Evolutionary conservation across 345 rosid species (phyloP).

Genomic region (Ricinus communis): DNA sequence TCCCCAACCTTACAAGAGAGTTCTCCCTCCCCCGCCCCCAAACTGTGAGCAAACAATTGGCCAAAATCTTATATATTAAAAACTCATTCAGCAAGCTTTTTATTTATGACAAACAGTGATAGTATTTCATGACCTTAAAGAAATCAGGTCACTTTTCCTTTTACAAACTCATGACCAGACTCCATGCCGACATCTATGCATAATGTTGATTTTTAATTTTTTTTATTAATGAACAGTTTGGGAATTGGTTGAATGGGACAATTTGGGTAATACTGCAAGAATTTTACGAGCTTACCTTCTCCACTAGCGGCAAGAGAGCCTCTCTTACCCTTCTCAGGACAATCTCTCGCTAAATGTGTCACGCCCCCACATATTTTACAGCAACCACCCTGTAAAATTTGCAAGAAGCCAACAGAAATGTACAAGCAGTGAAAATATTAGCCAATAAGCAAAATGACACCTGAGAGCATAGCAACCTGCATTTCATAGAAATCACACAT

Average conservation of each 20-base stretch:
- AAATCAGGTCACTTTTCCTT: neutral
- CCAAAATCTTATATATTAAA: neutral
- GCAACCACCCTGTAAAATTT: slow-evolving; percentile 67
- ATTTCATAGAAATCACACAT: neutral
- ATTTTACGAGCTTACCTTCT: slow-evolving; percentile 38
- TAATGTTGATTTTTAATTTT: neutral
- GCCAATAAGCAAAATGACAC: neutral
- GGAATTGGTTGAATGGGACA: neutral
- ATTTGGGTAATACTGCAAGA: slow-evolving; percentile 8
- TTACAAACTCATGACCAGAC: neutral
- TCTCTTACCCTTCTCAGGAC: slow-evolving; percentile 65
- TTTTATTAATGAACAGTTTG: neutral
- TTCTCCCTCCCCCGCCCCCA: neutral
- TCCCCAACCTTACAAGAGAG: neutral
- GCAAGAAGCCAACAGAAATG: slow-evolving; percentile 14
- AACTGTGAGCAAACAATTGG: neutral
- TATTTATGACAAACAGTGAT: neutral
- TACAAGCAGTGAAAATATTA: neutral
- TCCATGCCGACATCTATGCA: neutral
- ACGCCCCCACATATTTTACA: slow-evolving; percentile 92
- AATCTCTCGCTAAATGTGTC: slow-evolving; percentile 91
- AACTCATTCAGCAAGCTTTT: neutral
- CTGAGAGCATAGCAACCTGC: neutral
- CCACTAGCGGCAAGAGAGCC: slow-evolving; percentile 22
- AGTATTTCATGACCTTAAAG: neutral